Conservation (phyloP, 2,329 filamentous ascomycete species). For the Phyllosticta citrichinensis region DNA sequence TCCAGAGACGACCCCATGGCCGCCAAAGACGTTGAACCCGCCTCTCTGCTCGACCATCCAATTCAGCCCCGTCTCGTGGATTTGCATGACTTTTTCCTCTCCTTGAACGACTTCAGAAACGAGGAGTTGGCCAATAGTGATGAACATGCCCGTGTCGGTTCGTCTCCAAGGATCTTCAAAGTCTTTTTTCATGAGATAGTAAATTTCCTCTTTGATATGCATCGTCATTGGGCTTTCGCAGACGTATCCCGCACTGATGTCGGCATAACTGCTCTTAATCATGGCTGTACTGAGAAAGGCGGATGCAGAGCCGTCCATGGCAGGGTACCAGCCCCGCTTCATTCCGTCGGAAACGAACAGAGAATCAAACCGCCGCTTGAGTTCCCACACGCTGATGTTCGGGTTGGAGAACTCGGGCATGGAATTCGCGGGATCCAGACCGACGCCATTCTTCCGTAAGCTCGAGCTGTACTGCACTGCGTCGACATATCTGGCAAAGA, state of each 20-base stretch:
- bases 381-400: constrained; percentile 9
- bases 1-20: neutral
- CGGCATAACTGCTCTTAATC: constrained; percentile 9
- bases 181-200: constrained; percentile 1
- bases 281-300: constrained; percentile 9
- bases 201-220: constrained; percentile 9
- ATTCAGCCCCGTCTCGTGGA: constrained; percentile 7
- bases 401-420: constrained; percentile 9
- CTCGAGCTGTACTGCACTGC: neutral
- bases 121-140: constrained; percentile 4
- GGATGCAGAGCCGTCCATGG: constrained; percentile 7
- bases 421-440: neutral
- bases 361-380: constrained; percentile 8
- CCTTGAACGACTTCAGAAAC: constrained; percentile 3
- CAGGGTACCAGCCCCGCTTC: constrained; percentile 1
- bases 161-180: neutral
- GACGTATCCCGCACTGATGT: constrained; percentile 5
- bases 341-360: constrained; percentile 4
- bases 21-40: neutral
- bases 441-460: constrained; percentile 1
- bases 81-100: constrained; percentile 6
- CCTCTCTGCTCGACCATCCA: constrained; percentile 1
- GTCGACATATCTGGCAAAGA: constrained; percentile 7
- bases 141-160: constrained; percentile 4
- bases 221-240: constrained; percentile 8